Percentiles rank a stretch among this genome's conserved stretches.
Conservation (phyloP, 768 basidiomycete species). For the Lactifluus pinguis region DNA sequence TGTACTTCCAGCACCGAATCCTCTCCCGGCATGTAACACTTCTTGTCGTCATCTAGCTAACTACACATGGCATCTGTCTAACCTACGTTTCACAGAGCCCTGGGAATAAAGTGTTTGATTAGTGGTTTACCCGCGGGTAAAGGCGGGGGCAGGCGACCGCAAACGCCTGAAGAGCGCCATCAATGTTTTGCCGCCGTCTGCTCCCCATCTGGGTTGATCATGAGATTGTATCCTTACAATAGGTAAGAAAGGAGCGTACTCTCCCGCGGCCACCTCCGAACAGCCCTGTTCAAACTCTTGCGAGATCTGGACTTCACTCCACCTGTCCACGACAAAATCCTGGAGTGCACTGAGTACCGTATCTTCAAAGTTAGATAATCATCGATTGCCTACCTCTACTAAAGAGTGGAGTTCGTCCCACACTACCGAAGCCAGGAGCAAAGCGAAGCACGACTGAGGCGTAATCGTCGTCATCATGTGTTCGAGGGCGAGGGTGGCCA, state of each 20-base stretch:
- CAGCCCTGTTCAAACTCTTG: slow-evolving; percentile 63
- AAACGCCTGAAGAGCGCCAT: slow-evolving; percentile 59
- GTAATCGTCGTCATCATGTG: slow-evolving; percentile 66
- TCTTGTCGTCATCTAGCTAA: not conserved
- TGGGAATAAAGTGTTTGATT: not conserved
- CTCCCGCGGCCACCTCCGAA: slow-evolving; percentile 63
- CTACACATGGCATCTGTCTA: not conserved
- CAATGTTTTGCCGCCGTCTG: slow-evolving; percentile 60
- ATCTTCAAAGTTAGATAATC: slow-evolving; percentile 12
- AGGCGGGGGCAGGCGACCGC: slow-evolving; percentile 41
- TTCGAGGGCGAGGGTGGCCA: slow-evolving; percentile 59
- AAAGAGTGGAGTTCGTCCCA: slow-evolving; percentile 58
- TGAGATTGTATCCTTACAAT: slow-evolving; percentile 1
- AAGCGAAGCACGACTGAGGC: slow-evolving; percentile 54
- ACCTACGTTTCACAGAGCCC: not conserved
- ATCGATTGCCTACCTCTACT: slow-evolving; percentile 40
- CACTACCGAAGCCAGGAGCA: slow-evolving; percentile 56
- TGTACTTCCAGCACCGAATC: not conserved
- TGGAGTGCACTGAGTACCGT: slow-evolving; percentile 22
- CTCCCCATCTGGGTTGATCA: slow-evolving; percentile 46
- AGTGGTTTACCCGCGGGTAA: slow-evolving; percentile 16
- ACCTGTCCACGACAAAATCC: slow-evolving; percentile 72
- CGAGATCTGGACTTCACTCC: slow-evolving; percentile 58
- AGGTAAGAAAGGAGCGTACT: slow-evolving; percentile 32
- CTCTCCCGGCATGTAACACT: not conserved